Conservation (phyloP, 2,329 filamentous ascomycete genomes). For the Aspergillus latus region DNA sequence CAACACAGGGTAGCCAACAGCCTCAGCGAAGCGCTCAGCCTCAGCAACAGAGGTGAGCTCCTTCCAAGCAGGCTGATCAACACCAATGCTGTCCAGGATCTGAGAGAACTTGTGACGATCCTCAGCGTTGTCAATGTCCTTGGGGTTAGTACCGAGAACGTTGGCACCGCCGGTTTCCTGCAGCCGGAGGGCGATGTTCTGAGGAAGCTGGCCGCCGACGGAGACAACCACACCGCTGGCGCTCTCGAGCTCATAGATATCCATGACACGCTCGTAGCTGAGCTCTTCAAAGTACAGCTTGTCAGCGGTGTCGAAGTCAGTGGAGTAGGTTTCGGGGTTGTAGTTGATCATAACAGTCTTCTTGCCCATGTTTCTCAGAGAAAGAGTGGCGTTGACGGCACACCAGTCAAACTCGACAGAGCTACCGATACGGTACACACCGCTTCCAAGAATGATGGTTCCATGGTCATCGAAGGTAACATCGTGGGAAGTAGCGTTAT, state of each 20-base stretch:
- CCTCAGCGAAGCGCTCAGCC: constrained; percentile 80
- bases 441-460: constrained; percentile 83
- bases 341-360: constrained; percentile 98
- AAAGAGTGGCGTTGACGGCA: constrained; percentile 83
- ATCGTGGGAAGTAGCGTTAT: constrained; percentile 93
- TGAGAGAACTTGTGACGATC: constrained; percentile 98
- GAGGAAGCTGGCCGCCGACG: constrained; percentile 91
- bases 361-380: constrained; percentile 81
- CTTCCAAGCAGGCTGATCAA: constrained; percentile 98
- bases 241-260: constrained; percentile 92
- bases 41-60: constrained; percentile 87
- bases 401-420: constrained; percentile 99
- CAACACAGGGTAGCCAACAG: constrained; percentile 89
- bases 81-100: constrained; percentile 92
- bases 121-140: constrained; percentile 96
- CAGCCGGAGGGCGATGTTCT: constrained; percentile 93
- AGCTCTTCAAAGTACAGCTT: constrained; percentile 96
- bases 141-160: constrained; percentile 86
- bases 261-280: constrained; percentile 96
- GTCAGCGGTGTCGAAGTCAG: constrained; percentile 87
- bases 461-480: constrained; percentile 92
- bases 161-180: constrained; percentile 89
- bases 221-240: constrained; percentile 89
- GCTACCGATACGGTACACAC: constrained; percentile 95
- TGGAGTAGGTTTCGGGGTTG: constrained; percentile 77